Percentiles rank a stretch among this genome's conserved stretches.
phyloP scores from a whole-genome alignment of 2,329 filamentous ascomycete species.

The Fusarium proliferatum region DNA sequence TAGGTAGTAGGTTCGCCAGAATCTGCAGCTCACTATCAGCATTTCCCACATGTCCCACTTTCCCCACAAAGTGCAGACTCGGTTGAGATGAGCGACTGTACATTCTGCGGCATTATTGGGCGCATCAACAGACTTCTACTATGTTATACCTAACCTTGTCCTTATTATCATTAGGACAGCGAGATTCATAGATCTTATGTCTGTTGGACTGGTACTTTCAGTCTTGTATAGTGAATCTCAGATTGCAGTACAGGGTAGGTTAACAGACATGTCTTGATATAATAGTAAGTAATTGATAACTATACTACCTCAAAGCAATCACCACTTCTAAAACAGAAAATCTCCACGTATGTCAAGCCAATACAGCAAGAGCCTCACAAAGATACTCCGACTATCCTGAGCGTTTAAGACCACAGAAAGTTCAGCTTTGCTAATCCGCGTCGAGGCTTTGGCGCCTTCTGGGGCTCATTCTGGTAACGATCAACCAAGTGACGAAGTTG shows the following conservation, averaged over 20 bases:
- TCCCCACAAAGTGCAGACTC: neutral
- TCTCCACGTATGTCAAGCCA: rapidly evolving
- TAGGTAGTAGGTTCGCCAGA: neutral
- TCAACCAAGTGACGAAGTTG: neutral
- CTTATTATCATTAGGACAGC: rapidly evolving
- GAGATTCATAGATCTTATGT: rapidly evolving
- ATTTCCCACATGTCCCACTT: neutral
- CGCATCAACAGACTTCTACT: neutral
- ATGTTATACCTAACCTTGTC: rapidly evolving
- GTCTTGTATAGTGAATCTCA: rapidly evolving
- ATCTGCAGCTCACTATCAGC: neutral
- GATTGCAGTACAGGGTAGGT: neutral
- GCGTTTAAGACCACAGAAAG: neutral
- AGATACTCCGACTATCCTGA: neutral
- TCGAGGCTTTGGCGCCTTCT: neutral
- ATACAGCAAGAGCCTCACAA: neutral
- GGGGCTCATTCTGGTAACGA: neutral
- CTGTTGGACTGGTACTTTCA: neutral
- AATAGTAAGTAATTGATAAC: neutral
- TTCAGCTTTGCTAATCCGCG: neutral
- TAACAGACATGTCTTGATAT: no score
- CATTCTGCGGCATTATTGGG: neutral
- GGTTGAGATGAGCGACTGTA: neutral
- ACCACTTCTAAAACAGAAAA: neutral
- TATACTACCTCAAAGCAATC: neutral